Conservation (phyloP, 768 basidiomycete species). For the Pholiota molesta region DNA sequence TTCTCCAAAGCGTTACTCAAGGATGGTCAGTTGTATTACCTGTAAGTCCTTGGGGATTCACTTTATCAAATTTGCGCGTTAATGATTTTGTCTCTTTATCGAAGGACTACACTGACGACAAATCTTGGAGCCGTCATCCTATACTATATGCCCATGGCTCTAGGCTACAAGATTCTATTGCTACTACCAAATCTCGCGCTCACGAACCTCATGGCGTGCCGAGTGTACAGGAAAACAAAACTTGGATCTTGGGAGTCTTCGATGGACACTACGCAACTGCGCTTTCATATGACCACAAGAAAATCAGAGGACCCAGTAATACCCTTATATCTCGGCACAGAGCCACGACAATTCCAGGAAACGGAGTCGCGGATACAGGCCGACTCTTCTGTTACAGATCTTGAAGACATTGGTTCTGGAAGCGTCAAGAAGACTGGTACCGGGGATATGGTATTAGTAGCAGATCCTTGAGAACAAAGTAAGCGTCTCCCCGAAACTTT, state of each 20-base stretch:
- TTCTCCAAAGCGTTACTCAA: neutral
- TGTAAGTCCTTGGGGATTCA: neutral
- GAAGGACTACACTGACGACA: neutral
- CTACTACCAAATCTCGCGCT: neutral
- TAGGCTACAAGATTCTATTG: neutral
- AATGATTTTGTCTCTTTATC: neutral
- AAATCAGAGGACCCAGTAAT: neutral
- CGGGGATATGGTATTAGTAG: too few relatives aligned
- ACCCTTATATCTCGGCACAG: neutral
- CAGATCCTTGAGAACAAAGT: too few relatives aligned
- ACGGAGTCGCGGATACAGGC: too few relatives aligned
- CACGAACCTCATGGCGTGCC: neutral
- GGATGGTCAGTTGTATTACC: slow-evolving; percentile 3
- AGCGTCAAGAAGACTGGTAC: too few relatives aligned
- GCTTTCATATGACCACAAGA: neutral
- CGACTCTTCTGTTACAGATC: too few relatives aligned
- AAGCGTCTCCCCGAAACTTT: too few relatives aligned
- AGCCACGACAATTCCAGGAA: neutral
- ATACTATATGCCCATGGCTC: neutral
- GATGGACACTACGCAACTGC: neutral
- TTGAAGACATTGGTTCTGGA: too few relatives aligned
- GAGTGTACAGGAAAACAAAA: neutral
- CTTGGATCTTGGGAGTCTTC: neutral
- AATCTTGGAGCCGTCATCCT: neutral
- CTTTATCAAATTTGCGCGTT: neutral